Evolutionary conservation across 116 monocot species (phyloP).

Genomic region (Iris pallida): DNA sequence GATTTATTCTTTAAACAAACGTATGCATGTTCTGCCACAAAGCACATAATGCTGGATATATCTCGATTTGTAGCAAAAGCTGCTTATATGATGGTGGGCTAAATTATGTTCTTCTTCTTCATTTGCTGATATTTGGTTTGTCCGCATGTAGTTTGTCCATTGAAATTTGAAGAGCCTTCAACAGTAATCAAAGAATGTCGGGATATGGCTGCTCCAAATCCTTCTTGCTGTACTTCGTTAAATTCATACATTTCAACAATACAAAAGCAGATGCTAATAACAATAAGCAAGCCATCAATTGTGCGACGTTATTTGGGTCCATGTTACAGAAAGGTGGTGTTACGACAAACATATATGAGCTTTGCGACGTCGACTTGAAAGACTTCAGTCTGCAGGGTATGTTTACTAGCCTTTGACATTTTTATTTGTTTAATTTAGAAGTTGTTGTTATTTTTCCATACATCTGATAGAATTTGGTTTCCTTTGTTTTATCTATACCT

Average conservation of each 20-base stretch:
- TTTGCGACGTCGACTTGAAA: conserved; percentile 87
- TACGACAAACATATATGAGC: conserved; percentile 71
- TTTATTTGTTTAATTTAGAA: not conserved
- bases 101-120: not conserved
- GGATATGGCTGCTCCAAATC: conserved; percentile 43
- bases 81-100: not conserved
- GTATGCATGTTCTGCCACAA: too few relatives aligned
- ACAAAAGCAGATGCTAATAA: conserved; percentile 95
- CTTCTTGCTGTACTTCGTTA: conserved; percentile 76
- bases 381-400: conserved; percentile 98
- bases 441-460: not conserved
- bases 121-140: conserved; percentile 9
- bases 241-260: conserved; percentile 59
- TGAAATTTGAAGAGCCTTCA: conserved; percentile 76
- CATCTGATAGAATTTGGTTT: conserved; percentile 3
- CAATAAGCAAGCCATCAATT: conserved; percentile 95
- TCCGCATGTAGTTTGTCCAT: conserved; percentile 65
- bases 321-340: conserved; percentile 93
- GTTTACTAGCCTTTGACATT: not conserved
- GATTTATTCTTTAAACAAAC: too few relatives aligned
- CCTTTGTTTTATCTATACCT: conserved; percentile 4
- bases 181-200: conserved; percentile 66
- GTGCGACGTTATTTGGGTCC: conserved; percentile 92
- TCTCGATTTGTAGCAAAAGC: not conserved
- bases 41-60: too few relatives aligned